Evolutionary conservation across 192 early-diverging fungal species (phyloP).

Genomic region (Coemansia sp.): DNA sequence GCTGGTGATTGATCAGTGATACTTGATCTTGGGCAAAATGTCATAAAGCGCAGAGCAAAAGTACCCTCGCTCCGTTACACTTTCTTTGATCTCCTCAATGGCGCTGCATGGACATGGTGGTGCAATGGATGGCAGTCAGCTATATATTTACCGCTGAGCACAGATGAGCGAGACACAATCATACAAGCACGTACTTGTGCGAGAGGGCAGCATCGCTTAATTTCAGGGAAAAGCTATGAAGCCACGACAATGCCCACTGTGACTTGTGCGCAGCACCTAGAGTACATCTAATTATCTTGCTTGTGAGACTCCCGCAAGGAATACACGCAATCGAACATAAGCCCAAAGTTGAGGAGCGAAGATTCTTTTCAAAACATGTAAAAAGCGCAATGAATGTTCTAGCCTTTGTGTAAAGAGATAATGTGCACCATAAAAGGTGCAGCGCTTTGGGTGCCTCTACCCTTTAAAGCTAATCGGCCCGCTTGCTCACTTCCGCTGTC

Average conservation of each 20-base stretch:
- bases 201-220: not conserved
- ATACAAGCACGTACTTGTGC: not conserved
- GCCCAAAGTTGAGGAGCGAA: not conserved
- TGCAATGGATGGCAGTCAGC: not conserved
- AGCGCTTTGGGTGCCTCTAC: not conserved
- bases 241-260: not conserved
- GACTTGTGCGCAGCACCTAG: not conserved
- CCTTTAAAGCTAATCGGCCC: not conserved
- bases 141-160: not conserved
- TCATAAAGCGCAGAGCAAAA: too few relatives aligned
- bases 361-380: not conserved
- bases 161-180: not conserved
- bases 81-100: not conserved
- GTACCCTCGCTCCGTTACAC: not conserved
- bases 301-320: not conserved
- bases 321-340: not conserved
- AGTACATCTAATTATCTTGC: not conserved
- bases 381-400: not conserved
- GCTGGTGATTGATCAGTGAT: not conserved
- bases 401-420: not conserved
- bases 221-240: not conserved
- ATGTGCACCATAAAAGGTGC: not conserved
- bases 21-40: not conserved
- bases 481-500: not conserved
- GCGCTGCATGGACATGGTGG: not conserved